A percentile compares a stretch with the other conserved stretches of the same genome.
Evolutionary conservation across 225 moss, liverwort and hornwort species (phyloP).

Genomic region (Bryoerythrophyllum caledonicum): DNA sequence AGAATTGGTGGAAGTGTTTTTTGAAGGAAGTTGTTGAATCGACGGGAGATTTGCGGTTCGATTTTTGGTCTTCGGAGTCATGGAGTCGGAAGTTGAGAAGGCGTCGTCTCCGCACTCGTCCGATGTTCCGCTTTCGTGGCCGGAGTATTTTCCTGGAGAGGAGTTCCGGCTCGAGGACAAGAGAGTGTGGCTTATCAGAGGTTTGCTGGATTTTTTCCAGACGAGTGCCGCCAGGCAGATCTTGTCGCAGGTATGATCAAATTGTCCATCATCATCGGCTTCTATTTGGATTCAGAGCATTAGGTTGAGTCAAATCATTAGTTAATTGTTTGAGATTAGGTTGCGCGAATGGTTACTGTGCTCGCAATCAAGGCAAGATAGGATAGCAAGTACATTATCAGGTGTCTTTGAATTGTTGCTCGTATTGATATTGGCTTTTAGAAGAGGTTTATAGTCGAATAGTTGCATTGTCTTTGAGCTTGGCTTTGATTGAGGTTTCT

Average conservation of each 20-base stretch:
- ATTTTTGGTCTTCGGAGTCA: slow-evolving; percentile 18
- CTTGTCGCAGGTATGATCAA: slow-evolving; percentile 66
- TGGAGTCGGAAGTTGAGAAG: slow-evolving; percentile 55
- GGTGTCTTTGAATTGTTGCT: not conserved
- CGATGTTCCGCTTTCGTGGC: slow-evolving; percentile 67
- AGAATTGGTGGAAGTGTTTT: not conserved
- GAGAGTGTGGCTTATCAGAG: slow-evolving; percentile 57
- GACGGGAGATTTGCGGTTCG: no score
- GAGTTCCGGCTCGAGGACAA: slow-evolving; percentile 52
- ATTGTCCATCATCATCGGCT: not conserved
- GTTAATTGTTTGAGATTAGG: not conserved
- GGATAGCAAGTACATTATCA: not conserved
- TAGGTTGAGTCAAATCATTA: no score
- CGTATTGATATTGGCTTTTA: slow-evolving; percentile 8
- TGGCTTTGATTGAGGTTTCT: slow-evolving; percentile 11
- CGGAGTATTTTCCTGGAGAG: slow-evolving; percentile 85
- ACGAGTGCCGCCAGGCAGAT: slow-evolving; percentile 53
- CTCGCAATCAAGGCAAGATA: not conserved
- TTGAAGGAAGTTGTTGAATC: slow-evolving; percentile 19
- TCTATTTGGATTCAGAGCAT: not conserved
- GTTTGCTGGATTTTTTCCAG: slow-evolving; percentile 55
- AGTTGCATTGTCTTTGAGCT: not conserved
- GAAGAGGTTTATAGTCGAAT: slow-evolving; percentile 7
- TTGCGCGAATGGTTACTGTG: not conserved
- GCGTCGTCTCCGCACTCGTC: slow-evolving; percentile 46